Percentiles rank a stretch among this genome's conserved stretches.
These are phyloP conservation scores for Hyaloraphidium curvatum DNA, from an alignment of 192 early-diverging fungal genomes.

Conservation along the genomic window DNA sequence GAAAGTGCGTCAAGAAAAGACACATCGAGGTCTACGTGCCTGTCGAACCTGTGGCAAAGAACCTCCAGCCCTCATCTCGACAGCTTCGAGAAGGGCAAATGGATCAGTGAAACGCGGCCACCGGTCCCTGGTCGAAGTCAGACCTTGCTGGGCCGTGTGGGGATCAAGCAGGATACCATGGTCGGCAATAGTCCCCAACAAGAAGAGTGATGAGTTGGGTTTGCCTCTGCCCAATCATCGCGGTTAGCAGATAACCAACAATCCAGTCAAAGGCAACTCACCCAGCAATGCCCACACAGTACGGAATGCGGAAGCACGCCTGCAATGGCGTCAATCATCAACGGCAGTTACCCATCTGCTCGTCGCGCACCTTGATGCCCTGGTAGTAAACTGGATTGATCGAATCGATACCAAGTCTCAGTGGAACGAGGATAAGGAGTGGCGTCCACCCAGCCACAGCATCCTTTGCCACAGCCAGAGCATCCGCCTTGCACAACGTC, in stretches of 20 bases:
- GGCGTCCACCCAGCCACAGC: conserved; percentile 16
- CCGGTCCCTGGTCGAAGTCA: not conserved
- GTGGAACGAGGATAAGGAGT: conserved; percentile 63
- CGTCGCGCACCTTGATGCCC: conserved; percentile 31
- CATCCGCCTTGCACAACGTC: conserved; percentile 53
- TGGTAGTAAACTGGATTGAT: conserved; percentile 74
- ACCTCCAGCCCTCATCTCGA: conserved; percentile 16
- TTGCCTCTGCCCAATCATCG: conserved; percentile 33
- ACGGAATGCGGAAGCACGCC: conserved; percentile 53
- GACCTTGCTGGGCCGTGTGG: not conserved
- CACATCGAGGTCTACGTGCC: not conserved
- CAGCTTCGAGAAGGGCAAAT: conserved; percentile 5
- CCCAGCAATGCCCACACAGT: conserved; percentile 83
- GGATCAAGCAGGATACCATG: not conserved
- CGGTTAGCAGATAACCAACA: not conserved
- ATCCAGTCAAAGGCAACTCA: conserved; percentile 9
- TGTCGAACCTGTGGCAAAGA: conserved; percentile 10
- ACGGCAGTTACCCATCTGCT: not conserved
- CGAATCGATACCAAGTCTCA: conserved; percentile 76
- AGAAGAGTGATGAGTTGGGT: conserved; percentile 88
- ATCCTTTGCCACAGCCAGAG: conserved; percentile 20
- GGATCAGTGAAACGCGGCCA: not conserved
- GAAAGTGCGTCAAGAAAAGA: conserved; percentile 5
- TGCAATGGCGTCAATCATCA: conserved; percentile 10
- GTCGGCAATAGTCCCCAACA: conserved; percentile 37